These are phyloP conservation scores for Melampsora americana DNA, from an alignment of 1,284 basidiomycete species.

Conservation along the genomic window DNA sequence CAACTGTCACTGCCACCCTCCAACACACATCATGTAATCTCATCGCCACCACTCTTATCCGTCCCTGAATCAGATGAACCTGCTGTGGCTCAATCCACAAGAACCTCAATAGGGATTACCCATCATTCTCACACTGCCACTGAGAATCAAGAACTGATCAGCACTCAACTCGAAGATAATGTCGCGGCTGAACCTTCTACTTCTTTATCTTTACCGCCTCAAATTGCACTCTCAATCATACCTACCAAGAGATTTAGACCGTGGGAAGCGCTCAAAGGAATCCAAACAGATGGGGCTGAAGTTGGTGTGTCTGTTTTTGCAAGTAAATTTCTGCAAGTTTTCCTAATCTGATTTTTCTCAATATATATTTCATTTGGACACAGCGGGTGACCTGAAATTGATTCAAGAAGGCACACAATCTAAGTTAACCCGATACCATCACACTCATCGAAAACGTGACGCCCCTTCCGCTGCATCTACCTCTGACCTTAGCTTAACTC, in stretches of 20 bases:
- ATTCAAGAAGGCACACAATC: conserved; percentile 29
- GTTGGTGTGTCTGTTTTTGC: conserved; percentile 15
- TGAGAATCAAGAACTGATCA: background rate
- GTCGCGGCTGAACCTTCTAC: background rate
- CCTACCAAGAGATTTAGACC: conserved; percentile 36
- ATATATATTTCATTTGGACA: background rate
- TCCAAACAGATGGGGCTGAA: conserved; percentile 36
- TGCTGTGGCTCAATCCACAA: background rate
- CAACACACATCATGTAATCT: background rate
- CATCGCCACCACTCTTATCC: background rate
- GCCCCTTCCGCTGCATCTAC: conserved; percentile 13
- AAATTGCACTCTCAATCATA: conserved; percentile 5
- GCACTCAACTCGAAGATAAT: background rate
- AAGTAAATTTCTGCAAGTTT: background rate
- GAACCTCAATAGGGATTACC: background rate
- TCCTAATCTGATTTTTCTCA: background rate
- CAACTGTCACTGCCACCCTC: conserved; percentile 3
- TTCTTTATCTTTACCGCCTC: background rate
- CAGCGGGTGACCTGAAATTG: conserved; percentile 32
- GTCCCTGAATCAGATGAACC: conserved; percentile 5
- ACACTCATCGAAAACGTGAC: conserved; percentile 2
- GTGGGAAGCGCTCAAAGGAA: conserved; percentile 41
- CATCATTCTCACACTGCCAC: background rate
- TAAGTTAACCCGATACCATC: background rate
- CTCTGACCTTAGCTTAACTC: background rate